Base-by-base conservation (phyloP, 2,329 filamentous ascomycete species). In the Phyllosticta ampelicida region DNA sequence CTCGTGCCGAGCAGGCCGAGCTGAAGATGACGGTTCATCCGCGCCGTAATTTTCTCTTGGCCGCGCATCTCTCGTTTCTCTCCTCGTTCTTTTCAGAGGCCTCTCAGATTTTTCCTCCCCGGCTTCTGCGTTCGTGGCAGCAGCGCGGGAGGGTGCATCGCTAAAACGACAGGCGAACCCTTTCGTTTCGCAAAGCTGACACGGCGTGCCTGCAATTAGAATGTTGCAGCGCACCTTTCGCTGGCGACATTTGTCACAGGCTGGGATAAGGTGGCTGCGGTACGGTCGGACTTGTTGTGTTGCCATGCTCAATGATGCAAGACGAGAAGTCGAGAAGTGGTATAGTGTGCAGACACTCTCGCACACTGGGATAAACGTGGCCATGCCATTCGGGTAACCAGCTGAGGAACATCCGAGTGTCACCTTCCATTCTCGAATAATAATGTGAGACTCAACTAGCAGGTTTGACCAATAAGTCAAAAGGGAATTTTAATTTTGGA, bases 141-240 rank as follows among this genome's bases (percentile, higher is more conserved):
- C 63, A 36, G 28, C 44, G 56, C 49, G 53, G 49, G 48, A 54
- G 10, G 23, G 65, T 13, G 61, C 63, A n/a, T 68, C 68, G 6
- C 67, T 62, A 58, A 71, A 71, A 30, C 73, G 68, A 60, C 73
- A 74, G 54, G 67, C 67, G 9, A 73, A 61, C 9, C 68, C 65
- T 56, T 68, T 64, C 60, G 73, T 69, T 20, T 70, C 66, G 64
- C 73, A 75, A 20, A 70, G 71, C 1, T 73, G 63, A 63, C 73
- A 74, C 56, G 70, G 66, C 55, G 71, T 67, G 50, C 68, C 69
- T 5, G 68, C 66, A n/a, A 71, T 67, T 48, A 73, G 70, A 53
- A 74, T 70, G 30, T 72, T 68, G 65, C 73, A 75, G 36, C 71
- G 68, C 28, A 74, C 71, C 58, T 75, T 75, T 26, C 73, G 67